Evolutionary conservation across 345 rosid genomes (phyloP).

Genomic region (Hypericum perforatum): DNA sequence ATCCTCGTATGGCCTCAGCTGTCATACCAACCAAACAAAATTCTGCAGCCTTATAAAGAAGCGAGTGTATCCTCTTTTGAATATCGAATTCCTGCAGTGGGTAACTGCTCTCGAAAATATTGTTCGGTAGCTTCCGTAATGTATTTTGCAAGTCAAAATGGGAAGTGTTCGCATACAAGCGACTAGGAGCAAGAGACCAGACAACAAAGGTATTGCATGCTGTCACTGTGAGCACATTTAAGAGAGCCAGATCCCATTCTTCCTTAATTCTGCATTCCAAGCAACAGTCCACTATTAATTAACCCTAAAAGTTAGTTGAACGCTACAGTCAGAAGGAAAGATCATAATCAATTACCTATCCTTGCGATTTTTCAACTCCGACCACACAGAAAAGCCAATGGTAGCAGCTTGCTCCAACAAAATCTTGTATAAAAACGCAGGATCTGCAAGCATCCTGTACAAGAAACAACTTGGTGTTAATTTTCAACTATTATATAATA

Average conservation of each 20-base stretch:
- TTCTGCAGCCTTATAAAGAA: slow-evolving; percentile 81
- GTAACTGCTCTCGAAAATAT: slow-evolving; percentile 81
- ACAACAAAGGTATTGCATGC: slow-evolving; percentile 81
- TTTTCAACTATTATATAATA: too few relatives aligned
- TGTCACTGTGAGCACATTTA: slow-evolving; percentile 69
- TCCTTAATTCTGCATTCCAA: slow-evolving; percentile 51
- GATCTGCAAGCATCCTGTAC: slow-evolving; percentile 89
- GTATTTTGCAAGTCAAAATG: slow-evolving; percentile 89
- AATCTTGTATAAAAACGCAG: slow-evolving; percentile 72
- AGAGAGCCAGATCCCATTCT: slow-evolving; percentile 93
- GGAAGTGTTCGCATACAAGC: slow-evolving; percentile 86
- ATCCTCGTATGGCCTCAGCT: slow-evolving; percentile 78
- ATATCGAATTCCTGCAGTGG: slow-evolving; percentile 80
- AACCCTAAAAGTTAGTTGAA: background rate
- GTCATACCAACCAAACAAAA: slow-evolving; percentile 66
- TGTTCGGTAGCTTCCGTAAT: slow-evolving; percentile 90
- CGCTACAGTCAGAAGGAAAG: background rate
- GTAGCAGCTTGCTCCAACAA: slow-evolving; percentile 85
- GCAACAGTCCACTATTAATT: slow-evolving; percentile 14
- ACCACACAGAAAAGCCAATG: slow-evolving; percentile 73
- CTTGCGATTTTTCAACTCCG: slow-evolving; percentile 84
- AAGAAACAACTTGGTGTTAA: too few relatives aligned
- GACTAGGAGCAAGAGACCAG: slow-evolving; percentile 92
- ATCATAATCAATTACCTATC: slow-evolving; percentile 40
- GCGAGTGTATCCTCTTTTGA: slow-evolving; percentile 84